A percentile compares a stretch with the other conserved stretches of the same genome.
These are phyloP conservation scores for Clitocybe nebularis DNA, from an alignment of 1,284 basidiomycete genomes.

Conservation along the genomic window DNA sequence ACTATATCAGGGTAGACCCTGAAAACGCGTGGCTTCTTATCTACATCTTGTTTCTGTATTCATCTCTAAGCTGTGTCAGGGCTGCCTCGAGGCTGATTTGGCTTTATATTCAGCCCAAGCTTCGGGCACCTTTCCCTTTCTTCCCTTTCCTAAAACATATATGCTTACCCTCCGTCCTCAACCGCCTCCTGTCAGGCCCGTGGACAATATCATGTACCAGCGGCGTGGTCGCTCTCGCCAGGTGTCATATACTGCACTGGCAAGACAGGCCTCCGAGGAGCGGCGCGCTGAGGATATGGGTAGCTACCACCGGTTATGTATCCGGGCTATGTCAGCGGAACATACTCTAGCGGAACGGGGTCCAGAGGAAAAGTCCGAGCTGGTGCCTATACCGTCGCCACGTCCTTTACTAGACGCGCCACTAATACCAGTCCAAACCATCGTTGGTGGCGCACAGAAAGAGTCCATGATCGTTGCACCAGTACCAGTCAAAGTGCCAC, in stretches of 20 bases:
- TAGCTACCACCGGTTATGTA: neutral
- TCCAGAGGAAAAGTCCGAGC: neutral
- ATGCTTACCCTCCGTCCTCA: slow-evolving; percentile 20
- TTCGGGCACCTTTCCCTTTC: slow-evolving; percentile 2
- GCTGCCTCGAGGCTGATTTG: slow-evolving; percentile 17
- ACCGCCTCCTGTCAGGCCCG: slow-evolving; percentile 8
- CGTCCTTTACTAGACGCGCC: neutral
- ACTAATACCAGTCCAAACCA: neutral
- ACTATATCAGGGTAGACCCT: neutral
- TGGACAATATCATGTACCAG: slow-evolving; percentile 17
- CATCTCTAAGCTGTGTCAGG: slow-evolving; percentile 6
- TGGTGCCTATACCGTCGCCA: neutral
- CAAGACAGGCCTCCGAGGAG: slow-evolving; percentile 47
- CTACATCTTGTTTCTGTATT: slow-evolving; percentile 3
- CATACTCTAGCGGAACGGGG: neutral
- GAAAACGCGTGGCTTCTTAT: slow-evolving; percentile 3
- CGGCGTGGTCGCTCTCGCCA: slow-evolving; percentile 45
- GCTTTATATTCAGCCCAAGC: slow-evolving; percentile 10
- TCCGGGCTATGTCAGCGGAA: neutral
- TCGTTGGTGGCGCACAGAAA: neutral
- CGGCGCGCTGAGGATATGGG: slow-evolving; percentile 21
- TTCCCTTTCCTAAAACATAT: slow-evolving; percentile 1
- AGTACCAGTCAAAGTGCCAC: neutral
- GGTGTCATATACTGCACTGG: slow-evolving; percentile 44
- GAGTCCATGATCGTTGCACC: neutral